Evolutionary conservation across 768 basidiomycete species (phyloP), one percentile per base, ranked within the genome.

Genomic region (Austroboletus eburneus): DNA sequence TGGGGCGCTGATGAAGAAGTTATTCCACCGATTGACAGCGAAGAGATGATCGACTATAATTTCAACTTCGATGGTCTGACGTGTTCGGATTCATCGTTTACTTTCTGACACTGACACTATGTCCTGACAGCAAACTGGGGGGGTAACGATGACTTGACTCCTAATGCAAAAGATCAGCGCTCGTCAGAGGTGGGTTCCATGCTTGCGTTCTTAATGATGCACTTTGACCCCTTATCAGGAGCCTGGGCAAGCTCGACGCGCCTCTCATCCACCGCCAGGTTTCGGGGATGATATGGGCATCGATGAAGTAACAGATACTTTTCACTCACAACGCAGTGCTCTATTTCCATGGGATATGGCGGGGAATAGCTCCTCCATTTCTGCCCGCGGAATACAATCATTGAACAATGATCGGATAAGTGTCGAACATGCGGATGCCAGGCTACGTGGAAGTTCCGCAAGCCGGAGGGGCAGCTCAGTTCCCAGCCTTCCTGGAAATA

Each of bases 271-370:
- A 12, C 72, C 72, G 13, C 81, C 79, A 34, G 57, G 72, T 9
- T 49, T 77, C 21, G 78, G 74, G 30, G 76, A 72, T 40, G 67
- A 79, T 47, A 65, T 84, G 35, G 76, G 70, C 12, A 56, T 78
- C 41, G 75, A 76, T 37, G 49, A 73, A 5, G 71, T 63, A 29
- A 61, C 68, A 23, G 69, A 71, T 33, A 63, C 64, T 25, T 62
- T 66, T 34, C 68, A 71, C 23, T 86, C 85, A 17, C 86, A 87
- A 57, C 72, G 75, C 27, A 85, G 80, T 52, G 80, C 83, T 9
- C 59, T 90, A 24, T 89, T 89, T 59, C 88, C 89, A 5, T 91
- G 88, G 88, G 87, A 91, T 57, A 77, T 90, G 60, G 87, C 87
- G 5, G 85, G 81, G 2, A 72, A 70, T 33, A 86, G 82, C 42